Evolutionary conservation across 768 basidiomycete species (phyloP), one percentile per base, ranked within the genome.

Genomic region (Mycena maculata): DNA sequence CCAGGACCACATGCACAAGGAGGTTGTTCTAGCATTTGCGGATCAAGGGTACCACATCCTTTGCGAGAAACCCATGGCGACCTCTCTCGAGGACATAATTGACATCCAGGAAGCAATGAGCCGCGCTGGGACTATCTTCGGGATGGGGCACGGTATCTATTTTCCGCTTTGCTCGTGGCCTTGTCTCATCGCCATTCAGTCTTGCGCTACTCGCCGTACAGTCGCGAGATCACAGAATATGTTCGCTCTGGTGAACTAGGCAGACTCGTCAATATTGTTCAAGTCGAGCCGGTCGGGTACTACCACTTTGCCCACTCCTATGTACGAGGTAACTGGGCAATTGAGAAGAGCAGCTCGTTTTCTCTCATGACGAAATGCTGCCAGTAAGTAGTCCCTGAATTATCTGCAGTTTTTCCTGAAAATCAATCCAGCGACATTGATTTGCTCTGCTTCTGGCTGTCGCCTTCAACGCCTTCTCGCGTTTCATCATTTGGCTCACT

Each of bases 41-140:
- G 84, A 83, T 44, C 93, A 93, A 73, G 93, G 93, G 1, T 96
- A 96, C 74, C 90, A 95, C 71, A 92, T 96, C 61, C 83, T 96
- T 23, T 96, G 95, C 77, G 95, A 96, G 84, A 96, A 96, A 75
- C 95, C 95, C 0, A 93, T 96, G 91, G 92, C 94, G 1, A 95
- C 92, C 5, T 86, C 76, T 58, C 72, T 92, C 39, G 82, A 85
- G 58, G 93, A 93, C 68, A 92, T 94, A 65, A 75, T 96, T 53
- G 83, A 81, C 75, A 95, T 96, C 83, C 89, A 92, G 68, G 80
- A 82, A 33, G 92, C 88, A 0, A 84, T 96, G 31, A 89, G 87
- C 76, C 84, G 88, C 36, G 86, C 90, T 3, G 87, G 87, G 1
- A 83, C 88, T 44, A 90, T 96, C 69, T 96, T 95, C 80, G 95